Percentiles rank a stretch among this genome's conserved stretches.
These are phyloP conservation scores for Lizanozyma gosingica DNA, from an alignment of 1,139 yeast species.

Conservation along the genomic window DNA sequence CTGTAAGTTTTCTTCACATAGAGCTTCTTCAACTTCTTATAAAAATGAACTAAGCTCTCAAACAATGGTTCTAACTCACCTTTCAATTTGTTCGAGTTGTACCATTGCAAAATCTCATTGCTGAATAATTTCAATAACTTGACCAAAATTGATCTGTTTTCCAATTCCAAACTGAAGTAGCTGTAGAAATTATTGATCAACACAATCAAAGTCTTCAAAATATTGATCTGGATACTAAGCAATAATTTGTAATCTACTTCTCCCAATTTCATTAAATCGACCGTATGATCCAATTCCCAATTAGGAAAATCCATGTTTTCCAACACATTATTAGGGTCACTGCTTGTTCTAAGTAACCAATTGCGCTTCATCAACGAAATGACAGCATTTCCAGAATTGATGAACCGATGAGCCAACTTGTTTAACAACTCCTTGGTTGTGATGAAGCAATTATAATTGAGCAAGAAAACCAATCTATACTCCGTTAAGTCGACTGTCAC, in stretches of 20 bases:
- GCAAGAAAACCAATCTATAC: constrained; percentile 34
- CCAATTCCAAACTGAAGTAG: constrained; percentile 65
- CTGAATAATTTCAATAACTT: constrained; percentile 64
- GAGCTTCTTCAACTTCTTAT: constrained; percentile 60
- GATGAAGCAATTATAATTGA: constrained; percentile 35
- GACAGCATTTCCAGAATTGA: constrained; percentile 41
- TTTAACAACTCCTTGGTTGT: constrained; percentile 35
- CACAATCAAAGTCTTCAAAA: constrained; percentile 66
- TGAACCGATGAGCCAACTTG: constrained; percentile 34
- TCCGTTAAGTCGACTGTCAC: constrained; percentile 36
- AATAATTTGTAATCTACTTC: constrained; percentile 47
- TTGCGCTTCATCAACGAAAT: constrained; percentile 34
- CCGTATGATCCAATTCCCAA: constrained; percentile 40
- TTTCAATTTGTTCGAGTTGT: constrained; percentile 36
- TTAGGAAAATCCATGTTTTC: constrained; percentile 31
- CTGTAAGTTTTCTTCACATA: constrained; percentile 76
- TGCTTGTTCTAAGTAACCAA: neutral
- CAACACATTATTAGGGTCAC: constrained; percentile 3
- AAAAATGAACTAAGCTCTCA: constrained; percentile 46
- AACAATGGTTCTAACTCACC: constrained; percentile 11
- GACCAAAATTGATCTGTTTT: constrained; percentile 52
- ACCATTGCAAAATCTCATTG: constrained; percentile 68
- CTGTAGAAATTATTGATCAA: constrained; percentile 67
- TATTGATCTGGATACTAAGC: constrained; percentile 72
- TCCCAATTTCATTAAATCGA: constrained; percentile 31